Evolutionary conservation across 768 basidiomycete genomes (phyloP).

Genomic region (Termitomyces heimii): DNA sequence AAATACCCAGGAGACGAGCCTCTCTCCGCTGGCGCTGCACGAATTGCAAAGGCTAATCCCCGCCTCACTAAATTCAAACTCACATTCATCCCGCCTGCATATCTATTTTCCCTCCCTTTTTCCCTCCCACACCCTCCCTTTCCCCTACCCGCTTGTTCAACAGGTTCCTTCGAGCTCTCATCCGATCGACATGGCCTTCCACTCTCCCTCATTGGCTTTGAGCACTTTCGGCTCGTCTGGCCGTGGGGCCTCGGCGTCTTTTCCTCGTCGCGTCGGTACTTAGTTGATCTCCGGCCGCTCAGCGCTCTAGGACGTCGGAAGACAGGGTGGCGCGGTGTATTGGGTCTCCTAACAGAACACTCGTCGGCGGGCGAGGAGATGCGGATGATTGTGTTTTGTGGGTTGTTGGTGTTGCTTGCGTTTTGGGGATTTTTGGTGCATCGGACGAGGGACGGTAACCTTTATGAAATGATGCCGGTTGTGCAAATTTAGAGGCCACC

Average conservation of each 20-base stretch:
- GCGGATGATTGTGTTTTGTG: conserved; percentile 51
- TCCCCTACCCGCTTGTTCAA: conserved; percentile 35
- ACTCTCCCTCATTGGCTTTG: conserved; percentile 41
- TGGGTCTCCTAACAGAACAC: conserved; percentile 46
- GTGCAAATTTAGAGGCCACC: background rate
- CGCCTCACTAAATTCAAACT: conserved; percentile 60
- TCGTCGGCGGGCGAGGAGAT: conserved; percentile 66
- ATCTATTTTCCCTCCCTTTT: conserved; percentile 45
- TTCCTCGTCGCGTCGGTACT: conserved; percentile 29
- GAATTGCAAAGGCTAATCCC: conserved; percentile 61
- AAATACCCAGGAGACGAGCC: conserved; percentile 59
- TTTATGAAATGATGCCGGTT: background rate
- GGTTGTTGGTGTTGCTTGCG: conserved; percentile 41
- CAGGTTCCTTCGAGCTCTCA: conserved; percentile 52
- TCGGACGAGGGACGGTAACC: background rate
- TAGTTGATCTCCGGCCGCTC: conserved; percentile 33
- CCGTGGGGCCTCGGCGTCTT: conserved; percentile 41
- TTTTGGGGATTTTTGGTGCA: conserved; percentile 37
- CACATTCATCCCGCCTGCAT: conserved; percentile 53
- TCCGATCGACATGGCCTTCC: conserved; percentile 66
- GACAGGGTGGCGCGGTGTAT: conserved; percentile 32
- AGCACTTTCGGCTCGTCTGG: conserved; percentile 42
- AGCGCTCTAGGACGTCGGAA: conserved; percentile 30
- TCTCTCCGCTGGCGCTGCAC: conserved; percentile 50
- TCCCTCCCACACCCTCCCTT: conserved; percentile 35